Evolutionary conservation across 352 stramenopile species (phyloP).

Genomic region (Phytophthora palmivora): DNA sequence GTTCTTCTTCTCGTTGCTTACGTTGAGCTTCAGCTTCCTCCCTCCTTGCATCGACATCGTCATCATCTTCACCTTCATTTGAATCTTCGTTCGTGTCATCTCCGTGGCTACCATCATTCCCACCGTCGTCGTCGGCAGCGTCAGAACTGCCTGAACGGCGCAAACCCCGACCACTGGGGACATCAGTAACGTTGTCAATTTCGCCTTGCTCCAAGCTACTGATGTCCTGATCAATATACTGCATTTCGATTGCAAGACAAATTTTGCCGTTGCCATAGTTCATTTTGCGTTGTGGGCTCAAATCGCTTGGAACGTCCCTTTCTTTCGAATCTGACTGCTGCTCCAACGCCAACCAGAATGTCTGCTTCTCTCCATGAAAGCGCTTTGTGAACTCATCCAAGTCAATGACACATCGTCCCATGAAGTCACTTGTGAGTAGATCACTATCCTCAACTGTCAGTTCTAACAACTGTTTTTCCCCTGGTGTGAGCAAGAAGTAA

Average conservation of each 20-base stretch:
- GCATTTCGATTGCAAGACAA: slow-evolving; percentile 67
- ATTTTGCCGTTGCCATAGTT: slow-evolving; percentile 64
- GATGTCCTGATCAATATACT: slow-evolving; percentile 62
- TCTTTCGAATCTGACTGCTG: slow-evolving; percentile 45
- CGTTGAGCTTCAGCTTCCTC: slow-evolving; percentile 63
- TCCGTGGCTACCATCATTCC: slow-evolving; percentile 36
- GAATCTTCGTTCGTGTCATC: slow-evolving; percentile 42
- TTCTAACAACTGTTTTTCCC: slow-evolving; percentile 57
- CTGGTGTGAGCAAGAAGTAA: slow-evolving; percentile 60
- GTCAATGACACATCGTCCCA: slow-evolving; percentile 72
- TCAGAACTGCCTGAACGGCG: slow-evolving; percentile 27
- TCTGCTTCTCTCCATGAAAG: slow-evolving; percentile 55
- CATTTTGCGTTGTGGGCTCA: slow-evolving; percentile 54
- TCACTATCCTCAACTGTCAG: slow-evolving; percentile 72
- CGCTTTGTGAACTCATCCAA: slow-evolving; percentile 63
- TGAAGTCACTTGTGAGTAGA: slow-evolving; percentile 76
- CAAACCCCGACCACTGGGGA: slow-evolving; percentile 53
- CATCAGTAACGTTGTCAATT: slow-evolving; percentile 62
- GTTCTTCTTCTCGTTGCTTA: slow-evolving; percentile 72
- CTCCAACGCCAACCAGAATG: slow-evolving; percentile 76
- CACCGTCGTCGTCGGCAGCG: slow-evolving; percentile 17
- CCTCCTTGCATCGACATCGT: slow-evolving; percentile 39
- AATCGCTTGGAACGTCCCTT: slow-evolving; percentile 49
- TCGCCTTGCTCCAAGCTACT: slow-evolving; percentile 75
- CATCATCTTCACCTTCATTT: slow-evolving; percentile 42